Conservation (phyloP, 768 basidiomycete species). For the Ramaria sp. region DNA sequence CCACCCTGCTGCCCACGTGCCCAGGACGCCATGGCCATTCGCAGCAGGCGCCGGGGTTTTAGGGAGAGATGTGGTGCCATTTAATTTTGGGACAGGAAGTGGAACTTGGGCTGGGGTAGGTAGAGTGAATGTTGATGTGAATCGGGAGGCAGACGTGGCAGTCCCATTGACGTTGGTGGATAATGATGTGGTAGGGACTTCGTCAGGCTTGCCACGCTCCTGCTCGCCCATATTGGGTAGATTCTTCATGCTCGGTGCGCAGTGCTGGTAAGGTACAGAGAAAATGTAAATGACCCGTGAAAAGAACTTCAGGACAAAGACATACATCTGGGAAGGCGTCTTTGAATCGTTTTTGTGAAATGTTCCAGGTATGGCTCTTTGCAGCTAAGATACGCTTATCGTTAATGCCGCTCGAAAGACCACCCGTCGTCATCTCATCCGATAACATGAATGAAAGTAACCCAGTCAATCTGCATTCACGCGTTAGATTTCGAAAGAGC, state of each 20-base stretch:
- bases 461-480: conserved; percentile 64
- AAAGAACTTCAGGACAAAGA: conserved; percentile 10
- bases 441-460: conserved; percentile 90
- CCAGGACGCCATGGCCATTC: conserved; percentile 22
- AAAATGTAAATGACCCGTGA: conserved; percentile 8
- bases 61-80: background rate
- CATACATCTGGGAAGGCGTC: conserved; percentile 85
- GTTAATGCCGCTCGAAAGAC: conserved; percentile 65
- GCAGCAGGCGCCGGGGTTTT: conserved; percentile 9
- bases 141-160: background rate
- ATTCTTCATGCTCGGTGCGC: conserved; percentile 50
- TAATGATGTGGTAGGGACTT: conserved; percentile 15
- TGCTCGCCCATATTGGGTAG: conserved; percentile 91
- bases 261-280: conserved; percentile 44
- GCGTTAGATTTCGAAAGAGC: background rate
- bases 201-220: conserved; percentile 46
- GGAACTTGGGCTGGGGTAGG: conserved; percentile 12
- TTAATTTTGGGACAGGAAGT: conserved; percentile 10
- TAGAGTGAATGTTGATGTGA: background rate
- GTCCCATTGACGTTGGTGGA: conserved; percentile 16
- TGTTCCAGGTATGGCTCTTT: conserved; percentile 80
- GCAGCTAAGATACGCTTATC: conserved; percentile 73
- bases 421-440: conserved; percentile 95
- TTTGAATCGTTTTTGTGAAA: conserved; percentile 65
- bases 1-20: conserved; percentile 47